These are phyloP conservation scores for Apiotrichum veenhuisii DNA, from an alignment of 1,284 basidiomycete genomes.

Conservation along the genomic window DNA sequence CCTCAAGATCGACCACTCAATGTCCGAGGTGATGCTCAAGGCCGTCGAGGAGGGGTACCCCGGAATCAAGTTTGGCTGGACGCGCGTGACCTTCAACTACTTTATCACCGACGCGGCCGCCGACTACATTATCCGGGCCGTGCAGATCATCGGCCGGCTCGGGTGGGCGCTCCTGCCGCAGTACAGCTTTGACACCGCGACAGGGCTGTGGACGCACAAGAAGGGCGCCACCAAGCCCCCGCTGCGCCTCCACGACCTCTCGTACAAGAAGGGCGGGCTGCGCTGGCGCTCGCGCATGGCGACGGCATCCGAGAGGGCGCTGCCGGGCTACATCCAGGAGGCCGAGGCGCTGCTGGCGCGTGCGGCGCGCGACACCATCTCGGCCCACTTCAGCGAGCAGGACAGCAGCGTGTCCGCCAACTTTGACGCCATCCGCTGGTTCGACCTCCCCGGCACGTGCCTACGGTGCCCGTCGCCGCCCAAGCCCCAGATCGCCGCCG, in stretches of 20 bases:
- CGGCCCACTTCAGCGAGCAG: not conserved
- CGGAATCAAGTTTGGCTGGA: slow-evolving; percentile 8
- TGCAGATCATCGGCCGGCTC: slow-evolving; percentile 1
- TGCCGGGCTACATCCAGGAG: not conserved
- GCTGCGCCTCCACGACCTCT: not conserved
- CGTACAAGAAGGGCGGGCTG: not conserved
- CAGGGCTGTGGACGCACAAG: slow-evolving; percentile 2
- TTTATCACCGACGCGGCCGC: not conserved
- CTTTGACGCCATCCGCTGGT: not conserved
- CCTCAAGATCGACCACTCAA: not conserved
- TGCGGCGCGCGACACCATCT: not conserved
- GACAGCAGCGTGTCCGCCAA: not conserved
- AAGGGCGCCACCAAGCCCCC: not conserved
- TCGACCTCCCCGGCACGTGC: not conserved
- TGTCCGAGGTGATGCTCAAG: not conserved
- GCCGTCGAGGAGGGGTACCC: not conserved
- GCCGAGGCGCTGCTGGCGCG: not conserved
- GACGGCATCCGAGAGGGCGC: not conserved
- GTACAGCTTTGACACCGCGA: slow-evolving; percentile 7
- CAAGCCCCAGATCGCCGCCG: not conserved
- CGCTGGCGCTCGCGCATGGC: not conserved
- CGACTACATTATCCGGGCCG: slow-evolving; percentile 10
- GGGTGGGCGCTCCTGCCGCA: slow-evolving; percentile 7
- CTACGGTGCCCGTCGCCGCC: not conserved
- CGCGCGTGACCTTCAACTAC: slow-evolving; percentile 11